A percentile compares a stretch with the other conserved stretches of the same genome.
Conservation (phyloP, 2,329 filamentous ascomycete genomes). For the Exutisphaerella laricina region DNA sequence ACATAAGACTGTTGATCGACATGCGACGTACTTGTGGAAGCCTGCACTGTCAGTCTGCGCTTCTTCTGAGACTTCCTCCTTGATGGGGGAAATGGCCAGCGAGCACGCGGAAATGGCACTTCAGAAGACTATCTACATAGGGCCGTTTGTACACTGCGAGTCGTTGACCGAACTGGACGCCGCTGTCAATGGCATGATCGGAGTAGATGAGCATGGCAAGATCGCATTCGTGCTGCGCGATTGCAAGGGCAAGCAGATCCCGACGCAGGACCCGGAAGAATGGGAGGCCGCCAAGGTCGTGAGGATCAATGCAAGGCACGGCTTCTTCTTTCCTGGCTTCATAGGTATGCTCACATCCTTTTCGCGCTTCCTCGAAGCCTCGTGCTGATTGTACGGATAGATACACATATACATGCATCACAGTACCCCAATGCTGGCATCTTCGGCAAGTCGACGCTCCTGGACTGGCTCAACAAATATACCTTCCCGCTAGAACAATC, state of each 20-base stretch:
- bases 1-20: too few relatives aligned
- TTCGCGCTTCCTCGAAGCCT: too few relatives aligned
- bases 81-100: constrained; percentile 1
- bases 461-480: constrained; percentile 91
- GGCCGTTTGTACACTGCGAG: constrained; percentile 57
- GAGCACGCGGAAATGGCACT: constrained; percentile 6
- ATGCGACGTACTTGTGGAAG: too few relatives aligned
- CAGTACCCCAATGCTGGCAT: constrained; percentile 94
- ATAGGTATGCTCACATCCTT: too few relatives aligned
- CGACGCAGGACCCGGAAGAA: constrained; percentile 27
- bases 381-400: too few relatives aligned
- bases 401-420: constrained; percentile 91
- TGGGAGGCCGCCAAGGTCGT: constrained; percentile 41
- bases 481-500: constrained; percentile 90
- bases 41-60: too few relatives aligned
- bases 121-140: constrained; percentile 48
- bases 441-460: constrained; percentile 85
- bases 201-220: constrained; percentile 48
- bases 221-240: constrained; percentile 46
- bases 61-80: too few relatives aligned
- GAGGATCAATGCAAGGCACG: constrained; percentile 39
- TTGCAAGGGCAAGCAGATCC: constrained; percentile 21
- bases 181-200: constrained; percentile 43
- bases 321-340: constrained; percentile 82
- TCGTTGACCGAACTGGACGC: constrained; percentile 47